Base-by-base conservation (phyloP, 2,329 filamentous ascomycete genomes). In the Phyllosticta ampelicida region DNA sequence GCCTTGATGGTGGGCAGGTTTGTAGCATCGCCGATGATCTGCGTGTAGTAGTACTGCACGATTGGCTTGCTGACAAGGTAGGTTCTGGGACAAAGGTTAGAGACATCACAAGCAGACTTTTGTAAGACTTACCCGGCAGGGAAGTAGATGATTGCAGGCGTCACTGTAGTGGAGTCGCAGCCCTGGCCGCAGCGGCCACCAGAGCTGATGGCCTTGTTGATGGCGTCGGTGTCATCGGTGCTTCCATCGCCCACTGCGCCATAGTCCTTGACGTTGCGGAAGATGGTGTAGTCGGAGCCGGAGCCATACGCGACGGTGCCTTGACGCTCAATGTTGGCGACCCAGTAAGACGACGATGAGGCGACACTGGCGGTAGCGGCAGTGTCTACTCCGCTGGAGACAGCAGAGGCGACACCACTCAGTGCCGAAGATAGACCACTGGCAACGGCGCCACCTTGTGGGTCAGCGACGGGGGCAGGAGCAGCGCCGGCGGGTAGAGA, bases 101-200 rank as follows among this genome's bases (percentile, higher is more conserved):
- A 30, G 10, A 23, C 6, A 19, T 50, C 50, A 26, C 11, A 26
- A 8, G 23, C 13, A 19, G 16, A 19, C 18, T 18, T 18, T 48
- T 36, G 51, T 29, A 23, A 19, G 23, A 23, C 56, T 55, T 13
- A 54, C 52, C 92, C 91, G 10, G 89, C 78, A 48, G 90, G 91
- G 77, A 97, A 95, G 77, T 95, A 97, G 56, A 97, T 84, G 13
- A 97, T 76, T 23, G 89, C 92, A 0, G 92, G 92, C 1, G 84
- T 83, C n/a, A 82, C 81, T 2, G 92, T 97, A 29, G 82, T 83
- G 1, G 90, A 95, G 69, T 94, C 87, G 69, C 92, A 97, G 62
- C 84, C 83, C 62, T 82, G 70, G 48, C 89, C 90, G 68, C 92
- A 97, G 50, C 92, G 87, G 65, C 80, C 78, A 26, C 90, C 89